A percentile compares a stretch with the other conserved stretches of the same genome.
Conservation (phyloP, 441 rosid genomes). For the Omphalea diandra region DNA sequence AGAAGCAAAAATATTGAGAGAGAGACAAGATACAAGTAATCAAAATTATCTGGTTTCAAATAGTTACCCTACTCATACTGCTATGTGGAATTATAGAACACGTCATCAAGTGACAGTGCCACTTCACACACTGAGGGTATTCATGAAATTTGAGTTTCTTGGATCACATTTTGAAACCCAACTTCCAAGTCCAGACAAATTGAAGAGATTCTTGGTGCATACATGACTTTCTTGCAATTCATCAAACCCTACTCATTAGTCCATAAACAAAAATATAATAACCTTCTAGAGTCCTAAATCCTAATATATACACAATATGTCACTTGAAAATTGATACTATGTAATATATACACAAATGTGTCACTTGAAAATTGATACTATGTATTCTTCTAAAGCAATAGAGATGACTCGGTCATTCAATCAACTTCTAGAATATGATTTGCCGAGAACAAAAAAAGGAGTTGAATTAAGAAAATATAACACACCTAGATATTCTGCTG, state of each 20-base stretch:
- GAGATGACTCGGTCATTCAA: conserved; percentile 5
- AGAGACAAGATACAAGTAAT: background rate
- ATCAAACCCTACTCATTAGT: background rate
- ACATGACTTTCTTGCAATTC: background rate
- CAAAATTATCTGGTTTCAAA: background rate
- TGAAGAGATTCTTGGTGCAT: background rate
- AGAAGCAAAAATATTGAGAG: conserved; percentile 6
- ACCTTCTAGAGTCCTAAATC: background rate
- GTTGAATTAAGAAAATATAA: background rate
- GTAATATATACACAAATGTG: no score
- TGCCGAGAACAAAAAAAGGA: background rate
- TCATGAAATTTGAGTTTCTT: no score
- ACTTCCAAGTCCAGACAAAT: background rate
- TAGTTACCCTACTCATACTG: background rate
- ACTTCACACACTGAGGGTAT: background rate
- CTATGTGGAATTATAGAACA: background rate
- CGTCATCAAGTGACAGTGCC: background rate
- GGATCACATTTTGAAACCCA: background rate
- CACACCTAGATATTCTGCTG: conserved; percentile 74
- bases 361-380: no score
- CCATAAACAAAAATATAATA: background rate
- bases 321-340: no score
- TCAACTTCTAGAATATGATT: conserved; percentile 1
- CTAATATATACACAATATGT: no score
- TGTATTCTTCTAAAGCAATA: background rate